These are phyloP conservation scores for Vanilla planifolia DNA, from an alignment of 106 monocot species.

Conservation along the genomic window DNA sequence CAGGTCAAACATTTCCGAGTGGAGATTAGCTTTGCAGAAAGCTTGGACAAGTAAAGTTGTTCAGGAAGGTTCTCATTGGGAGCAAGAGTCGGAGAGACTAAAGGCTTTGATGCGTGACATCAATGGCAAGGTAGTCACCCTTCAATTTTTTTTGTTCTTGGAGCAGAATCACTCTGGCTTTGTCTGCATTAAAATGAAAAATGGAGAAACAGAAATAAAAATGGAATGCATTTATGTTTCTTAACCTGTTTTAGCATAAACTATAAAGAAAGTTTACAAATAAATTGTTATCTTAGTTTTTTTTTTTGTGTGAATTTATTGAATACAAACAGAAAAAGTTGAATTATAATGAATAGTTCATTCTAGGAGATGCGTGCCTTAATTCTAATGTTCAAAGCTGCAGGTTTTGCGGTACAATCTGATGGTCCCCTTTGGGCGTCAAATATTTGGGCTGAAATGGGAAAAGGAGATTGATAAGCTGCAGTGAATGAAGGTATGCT, in stretches of 20 bases:
- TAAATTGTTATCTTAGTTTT: no score
- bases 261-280: no score
- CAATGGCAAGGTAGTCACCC: constrained; percentile 44
- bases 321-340: no score
- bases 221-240: no score
- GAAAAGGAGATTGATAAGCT: constrained; percentile 78
- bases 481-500: constrained; percentile 18
- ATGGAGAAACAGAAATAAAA: no score
- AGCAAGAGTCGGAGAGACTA: constrained; percentile 26
- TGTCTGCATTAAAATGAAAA: no score
- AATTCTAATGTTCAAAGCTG: constrained; percentile 8
- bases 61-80: constrained; percentile 29
- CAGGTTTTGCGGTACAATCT: constrained; percentile 92
- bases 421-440: constrained; percentile 87
- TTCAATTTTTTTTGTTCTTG: not conserved
- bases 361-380: not conserved
- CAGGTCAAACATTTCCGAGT: constrained; percentile 35
- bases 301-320: no score
- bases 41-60: constrained; percentile 24
- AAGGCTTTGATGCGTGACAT: constrained; percentile 60
- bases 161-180: no score
- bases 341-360: no score
- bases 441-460: constrained; percentile 94
- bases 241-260: no score
- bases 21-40: constrained; percentile 55